Percentiles rank a stretch among this genome's conserved stretches.
phyloP scores from a whole-genome alignment of 2,329 filamentous ascomycete genomes.

The Scytalidium sp. region DNA sequence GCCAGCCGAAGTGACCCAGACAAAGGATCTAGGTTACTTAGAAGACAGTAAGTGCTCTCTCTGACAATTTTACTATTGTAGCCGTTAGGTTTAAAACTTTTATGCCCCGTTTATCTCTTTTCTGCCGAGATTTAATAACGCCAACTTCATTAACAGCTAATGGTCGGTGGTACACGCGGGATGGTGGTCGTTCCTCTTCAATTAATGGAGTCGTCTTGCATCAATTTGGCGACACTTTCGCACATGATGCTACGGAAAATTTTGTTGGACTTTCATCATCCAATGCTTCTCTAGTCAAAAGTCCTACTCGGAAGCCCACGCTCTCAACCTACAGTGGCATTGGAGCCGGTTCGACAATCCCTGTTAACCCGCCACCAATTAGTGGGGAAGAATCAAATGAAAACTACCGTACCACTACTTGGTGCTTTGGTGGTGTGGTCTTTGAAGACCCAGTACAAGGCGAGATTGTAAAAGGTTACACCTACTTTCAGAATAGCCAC shows the following conservation, averaged over 20 bases:
- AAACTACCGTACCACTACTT: conserved; percentile 3
- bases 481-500: conserved; percentile 8
- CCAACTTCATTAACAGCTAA: conserved; percentile 3
- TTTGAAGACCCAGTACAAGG: background rate
- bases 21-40: background rate
- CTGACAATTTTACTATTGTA: background rate
- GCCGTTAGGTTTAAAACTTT: background rate
- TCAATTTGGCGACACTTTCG: conserved; percentile 21
- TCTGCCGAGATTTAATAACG: too few relatives aligned
- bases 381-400: background rate
- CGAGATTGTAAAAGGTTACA: conserved; percentile 4
- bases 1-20: background rate
- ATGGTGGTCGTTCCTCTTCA: conserved; percentile 15
- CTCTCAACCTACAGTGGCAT: conserved; percentile 8
- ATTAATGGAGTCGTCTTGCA: conserved; percentile 10
- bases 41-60: background rate
- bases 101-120: too few relatives aligned
- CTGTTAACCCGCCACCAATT: background rate
- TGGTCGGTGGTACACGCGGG: conserved; percentile 13
- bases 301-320: conserved; percentile 4
- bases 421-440: conserved; percentile 14
- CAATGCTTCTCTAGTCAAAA: conserved; percentile 5
- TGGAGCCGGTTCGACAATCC: background rate
- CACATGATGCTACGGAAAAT: conserved; percentile 8
- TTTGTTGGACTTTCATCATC: conserved; percentile 10